These are phyloP conservation scores for Cryptosporidium ubiquitum DNA, from an alignment of 169 alveolate genomes.

Conservation along the genomic window DNA sequence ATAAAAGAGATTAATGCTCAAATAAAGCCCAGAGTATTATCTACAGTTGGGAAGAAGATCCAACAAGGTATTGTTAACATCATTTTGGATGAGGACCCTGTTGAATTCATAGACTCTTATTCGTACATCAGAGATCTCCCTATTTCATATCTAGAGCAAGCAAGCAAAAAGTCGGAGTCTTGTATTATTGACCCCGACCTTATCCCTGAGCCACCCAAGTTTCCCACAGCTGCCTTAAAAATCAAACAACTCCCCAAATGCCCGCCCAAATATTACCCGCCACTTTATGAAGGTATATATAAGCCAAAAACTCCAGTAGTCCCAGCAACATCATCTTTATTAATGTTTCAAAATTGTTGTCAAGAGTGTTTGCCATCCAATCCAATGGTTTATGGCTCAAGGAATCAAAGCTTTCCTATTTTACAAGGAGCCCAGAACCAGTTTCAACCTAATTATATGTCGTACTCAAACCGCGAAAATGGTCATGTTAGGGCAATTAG, in stretches of 20 bases:
- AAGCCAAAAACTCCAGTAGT: background rate
- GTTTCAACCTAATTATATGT: background rate
- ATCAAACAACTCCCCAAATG: background rate
- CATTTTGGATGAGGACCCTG: slow-evolving; percentile 67
- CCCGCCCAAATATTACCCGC: slow-evolving; percentile 69
- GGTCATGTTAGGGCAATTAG: background rate
- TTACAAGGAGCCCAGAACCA: background rate
- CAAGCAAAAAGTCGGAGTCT: slow-evolving; percentile 19
- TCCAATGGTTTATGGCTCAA: background rate
- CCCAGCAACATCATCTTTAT: background rate
- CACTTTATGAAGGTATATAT: background rate
- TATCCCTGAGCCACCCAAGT: slow-evolving; percentile 68
- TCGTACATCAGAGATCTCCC: slow-evolving; percentile 67
- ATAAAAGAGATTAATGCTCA: slow-evolving; percentile 50
- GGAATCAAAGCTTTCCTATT: slow-evolving; percentile 23
- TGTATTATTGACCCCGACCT: slow-evolving; percentile 24
- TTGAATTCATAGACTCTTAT: slow-evolving; percentile 53
- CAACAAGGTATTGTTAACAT: slow-evolving; percentile 60
- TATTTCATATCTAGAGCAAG: slow-evolving; percentile 29
- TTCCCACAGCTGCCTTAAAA: slow-evolving; percentile 30
- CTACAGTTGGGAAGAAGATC: slow-evolving; percentile 66
- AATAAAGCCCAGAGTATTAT: slow-evolving; percentile 35
- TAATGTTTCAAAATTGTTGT: background rate
- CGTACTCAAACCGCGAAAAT: background rate
- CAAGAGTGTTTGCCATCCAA: background rate